These are phyloP conservation scores for Colletotrichum chlorophyti DNA, from an alignment of 2,329 filamentous ascomycete species.

Conservation along the genomic window DNA sequence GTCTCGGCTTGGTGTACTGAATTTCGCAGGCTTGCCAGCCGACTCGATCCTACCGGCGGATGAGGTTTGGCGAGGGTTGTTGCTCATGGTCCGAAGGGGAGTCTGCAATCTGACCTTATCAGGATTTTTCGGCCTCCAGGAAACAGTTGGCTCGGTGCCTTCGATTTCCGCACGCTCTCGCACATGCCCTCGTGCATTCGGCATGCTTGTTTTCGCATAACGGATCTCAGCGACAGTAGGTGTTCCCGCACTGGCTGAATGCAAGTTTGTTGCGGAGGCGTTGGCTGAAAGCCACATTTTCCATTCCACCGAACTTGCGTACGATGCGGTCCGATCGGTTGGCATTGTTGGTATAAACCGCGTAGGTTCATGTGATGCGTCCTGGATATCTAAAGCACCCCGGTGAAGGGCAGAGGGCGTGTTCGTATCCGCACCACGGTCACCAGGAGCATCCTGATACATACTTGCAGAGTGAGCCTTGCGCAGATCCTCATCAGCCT, in stretches of 20 bases:
- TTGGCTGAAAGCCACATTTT: constrained; percentile 61
- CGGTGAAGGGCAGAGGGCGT: too few relatives aligned
- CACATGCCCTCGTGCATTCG: constrained; percentile 45
- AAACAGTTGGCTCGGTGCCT: constrained; percentile 37
- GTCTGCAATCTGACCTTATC: not conserved
- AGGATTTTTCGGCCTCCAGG: constrained; percentile 9
- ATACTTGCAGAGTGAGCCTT: not conserved
- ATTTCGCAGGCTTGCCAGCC: not conserved
- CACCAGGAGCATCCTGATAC: not conserved
- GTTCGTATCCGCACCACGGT: not conserved
- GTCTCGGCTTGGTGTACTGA: not conserved
- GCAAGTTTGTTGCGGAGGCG: constrained; percentile 44
- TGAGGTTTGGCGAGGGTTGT: constrained; percentile 11
- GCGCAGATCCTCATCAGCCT: too few relatives aligned
- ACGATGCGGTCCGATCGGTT: constrained; percentile 44
- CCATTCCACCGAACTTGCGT: constrained; percentile 59
- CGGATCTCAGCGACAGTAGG: constrained; percentile 14
- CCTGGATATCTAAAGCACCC: not conserved
- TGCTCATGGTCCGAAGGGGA: constrained; percentile 4
- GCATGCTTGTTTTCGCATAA: constrained; percentile 31
- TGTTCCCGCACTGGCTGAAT: not conserved
- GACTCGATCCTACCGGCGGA: constrained; percentile 10
- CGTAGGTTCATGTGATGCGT: not conserved
- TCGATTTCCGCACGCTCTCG: constrained; percentile 59
- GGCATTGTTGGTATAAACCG: constrained; percentile 34